Evolutionary conservation across 2,329 filamentous ascomycete species (phyloP), one percentile per base, ranked within the genome.

Genomic region (Rhynchosporium agropyri): DNA sequence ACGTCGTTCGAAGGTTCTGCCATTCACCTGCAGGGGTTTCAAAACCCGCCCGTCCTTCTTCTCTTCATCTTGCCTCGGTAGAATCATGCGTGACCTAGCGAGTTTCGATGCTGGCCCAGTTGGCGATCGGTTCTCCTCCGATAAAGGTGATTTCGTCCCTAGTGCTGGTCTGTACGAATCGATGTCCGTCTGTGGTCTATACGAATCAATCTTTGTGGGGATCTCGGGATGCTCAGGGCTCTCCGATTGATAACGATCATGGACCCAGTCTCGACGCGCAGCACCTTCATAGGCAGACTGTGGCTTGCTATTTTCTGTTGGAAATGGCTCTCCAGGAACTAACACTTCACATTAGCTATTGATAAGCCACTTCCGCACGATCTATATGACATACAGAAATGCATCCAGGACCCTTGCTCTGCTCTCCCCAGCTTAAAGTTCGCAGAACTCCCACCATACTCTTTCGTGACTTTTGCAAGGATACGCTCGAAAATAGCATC

Each of bases 321-420:
- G 48, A 26, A 62, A 62, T 2, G 29, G 10, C 8, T 48, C 55
- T 29, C 20, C 40, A 36, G 55, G 55, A 59, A 62, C 61, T 59
- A 42, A 31, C 36, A 13, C 45, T n/a, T 43, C 36, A 59, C 7
- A 15, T 50, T 40, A 29, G 46, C 12, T 28, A 8, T 29, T n/a
- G 15, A 28, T 6, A 29, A 40, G 40, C 31, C 2, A 15, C 13
- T 31, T 26, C 9, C 31, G n/a, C 15, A 36, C 4, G 2, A 3
- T n/a, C 33, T 38, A 20, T 29, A 7, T 31, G 4, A 65, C 63
- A 45, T 51, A 66, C 59, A 65, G 50, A 66, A 67, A 43, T 46
- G 51, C 0, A 31, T 33, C 61, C 62, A 66, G 26, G 64, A 53
- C 29, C 38, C 9, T 12, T 54, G 62, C 55, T 69, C 65, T 3